phyloP scores from a whole-genome alignment of 176 grass and related monocot species.

The Oryza australiensis region DNA sequence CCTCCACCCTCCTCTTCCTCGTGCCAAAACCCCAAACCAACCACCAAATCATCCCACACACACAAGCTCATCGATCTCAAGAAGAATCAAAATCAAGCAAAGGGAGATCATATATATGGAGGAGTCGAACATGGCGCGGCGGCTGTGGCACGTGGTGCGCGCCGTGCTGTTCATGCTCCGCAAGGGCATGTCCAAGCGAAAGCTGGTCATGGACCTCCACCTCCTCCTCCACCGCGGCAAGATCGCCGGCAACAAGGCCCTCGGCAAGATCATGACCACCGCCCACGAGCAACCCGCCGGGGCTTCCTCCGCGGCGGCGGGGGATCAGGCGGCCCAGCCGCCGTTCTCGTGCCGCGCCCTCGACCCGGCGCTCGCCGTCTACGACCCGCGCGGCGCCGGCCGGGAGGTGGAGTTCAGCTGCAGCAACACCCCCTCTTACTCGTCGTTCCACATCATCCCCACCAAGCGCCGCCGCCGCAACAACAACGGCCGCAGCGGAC shows the following conservation, averaged over 20 bases:
- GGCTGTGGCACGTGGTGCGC: slow-evolving; percentile 70
- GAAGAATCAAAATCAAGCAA: not conserved
- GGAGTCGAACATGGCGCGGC: slow-evolving; percentile 49
- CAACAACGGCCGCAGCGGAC: slow-evolving; percentile 9
- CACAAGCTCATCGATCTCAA: not conserved
- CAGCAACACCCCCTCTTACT: slow-evolving; percentile 79
- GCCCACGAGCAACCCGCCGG: slow-evolving; percentile 36
- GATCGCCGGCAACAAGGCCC: slow-evolving; percentile 82
- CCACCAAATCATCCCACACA: slow-evolving; percentile 16
- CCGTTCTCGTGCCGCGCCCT: slow-evolving; percentile 40
- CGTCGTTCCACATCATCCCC: slow-evolving; percentile 44
- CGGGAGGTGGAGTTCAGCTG: slow-evolving; percentile 95
- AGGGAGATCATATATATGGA: not conserved
- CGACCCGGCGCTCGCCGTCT: slow-evolving; percentile 46
- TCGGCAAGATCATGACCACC: slow-evolving; percentile 53
- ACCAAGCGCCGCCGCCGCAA: slow-evolving; percentile 35
- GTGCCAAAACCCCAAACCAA: slow-evolving; percentile 29
- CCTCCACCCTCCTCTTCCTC: slow-evolving; percentile 17
- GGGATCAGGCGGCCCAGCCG: not conserved
- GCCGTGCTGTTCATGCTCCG: slow-evolving; percentile 77
- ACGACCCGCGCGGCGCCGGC: slow-evolving; percentile 26
- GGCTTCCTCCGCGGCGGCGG: not conserved
- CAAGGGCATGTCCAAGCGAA: slow-evolving; percentile 73
- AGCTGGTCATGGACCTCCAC: slow-evolving; percentile 79
- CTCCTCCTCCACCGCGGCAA: slow-evolving; percentile 77